Evolutionary conservation across 306 rosid species (phyloP).

Genomic region (Sophora flavescens): DNA sequence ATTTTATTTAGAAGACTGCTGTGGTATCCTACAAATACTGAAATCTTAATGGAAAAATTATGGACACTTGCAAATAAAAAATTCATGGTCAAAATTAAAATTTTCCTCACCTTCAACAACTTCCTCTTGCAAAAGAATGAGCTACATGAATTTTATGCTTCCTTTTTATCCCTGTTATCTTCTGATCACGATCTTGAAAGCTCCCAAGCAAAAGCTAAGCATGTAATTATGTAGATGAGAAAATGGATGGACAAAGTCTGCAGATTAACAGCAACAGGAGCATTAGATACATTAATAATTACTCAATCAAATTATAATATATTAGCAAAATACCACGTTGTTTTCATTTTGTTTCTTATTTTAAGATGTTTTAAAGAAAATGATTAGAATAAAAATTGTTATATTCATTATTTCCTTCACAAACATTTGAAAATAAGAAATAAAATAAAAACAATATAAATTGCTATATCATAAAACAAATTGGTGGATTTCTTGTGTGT

Average conservation of each 20-base stretch:
- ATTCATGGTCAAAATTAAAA: neutral
- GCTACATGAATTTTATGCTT: conserved; percentile 32
- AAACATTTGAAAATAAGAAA: neutral
- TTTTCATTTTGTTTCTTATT: too few species aligned
- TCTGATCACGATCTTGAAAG: conserved; percentile 46
- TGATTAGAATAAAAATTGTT: too few species aligned
- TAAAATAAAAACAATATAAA: too few species aligned
- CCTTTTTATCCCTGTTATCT: conserved; percentile 34
- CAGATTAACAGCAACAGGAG: conserved; percentile 18
- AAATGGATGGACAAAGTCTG: conserved; percentile 69
- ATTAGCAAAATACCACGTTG: neutral
- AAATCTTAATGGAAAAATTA: conserved; percentile 21
- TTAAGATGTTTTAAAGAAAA: too few species aligned
- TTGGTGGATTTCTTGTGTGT: neutral
- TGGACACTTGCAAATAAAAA: conserved; percentile 11
- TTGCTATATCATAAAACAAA: too few species aligned
- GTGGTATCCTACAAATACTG: neutral
- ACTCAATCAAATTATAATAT: neutral
- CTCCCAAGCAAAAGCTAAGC: conserved; percentile 48
- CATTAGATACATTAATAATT: conserved; percentile 21
- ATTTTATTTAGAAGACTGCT: neutral
- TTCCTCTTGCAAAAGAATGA: conserved; percentile 39
- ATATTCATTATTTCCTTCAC: too few species aligned
- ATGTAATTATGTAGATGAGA: conserved; percentile 43
- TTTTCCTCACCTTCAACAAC: conserved; percentile 49